phyloP scores from a whole-genome alignment of 1,284 basidiomycete genomes.

The Pseudozyma sp. region DNA sequence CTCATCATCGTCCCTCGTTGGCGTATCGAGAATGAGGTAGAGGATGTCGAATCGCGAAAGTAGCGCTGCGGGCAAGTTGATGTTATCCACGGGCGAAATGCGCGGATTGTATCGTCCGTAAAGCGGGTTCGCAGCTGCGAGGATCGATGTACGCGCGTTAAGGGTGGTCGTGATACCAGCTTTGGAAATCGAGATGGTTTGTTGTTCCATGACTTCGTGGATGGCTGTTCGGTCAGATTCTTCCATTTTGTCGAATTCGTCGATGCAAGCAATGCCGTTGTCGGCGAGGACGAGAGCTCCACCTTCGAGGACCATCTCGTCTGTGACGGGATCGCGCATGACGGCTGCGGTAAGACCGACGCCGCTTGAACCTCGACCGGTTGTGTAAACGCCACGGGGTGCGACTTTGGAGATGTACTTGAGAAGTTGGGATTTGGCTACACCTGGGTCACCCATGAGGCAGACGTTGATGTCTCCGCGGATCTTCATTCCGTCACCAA shows the following conservation, averaged over 20 bases:
- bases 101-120: slow-evolving; percentile 99
- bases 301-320: slow-evolving; percentile 99
- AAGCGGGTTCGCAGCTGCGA: slow-evolving; percentile 96
- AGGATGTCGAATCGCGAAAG: slow-evolving; percentile 95
- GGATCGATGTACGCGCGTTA: slow-evolving; percentile 97
- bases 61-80: slow-evolving; percentile 96
- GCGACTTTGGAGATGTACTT: slow-evolving; percentile 99
- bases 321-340: slow-evolving; percentile 98
- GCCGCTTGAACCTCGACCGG: slow-evolving; percentile 96
- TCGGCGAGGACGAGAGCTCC: slow-evolving; percentile 97
- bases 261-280: slow-evolving; percentile 99
- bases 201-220: slow-evolving; percentile 99
- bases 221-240: slow-evolving; percentile 97
- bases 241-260: slow-evolving; percentile 99
- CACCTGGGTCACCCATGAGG: slow-evolving; percentile 99
- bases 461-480: slow-evolving; percentile 97
- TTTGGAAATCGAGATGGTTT: slow-evolving; percentile 99
- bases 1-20: slow-evolving; percentile 92
- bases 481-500: slow-evolving; percentile 98
- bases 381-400: slow-evolving; percentile 96
- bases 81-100: slow-evolving; percentile 97
- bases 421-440: slow-evolving; percentile 96
- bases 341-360: slow-evolving; percentile 99
- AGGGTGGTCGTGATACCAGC: slow-evolving; percentile 98
- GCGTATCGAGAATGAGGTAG: slow-evolving; percentile 97